Percentiles rank a stretch among this genome's conserved stretches.
Evolutionary conservation across 2,329 filamentous ascomycete genomes (phyloP).

Genomic region (Cladosporium sp.): DNA sequence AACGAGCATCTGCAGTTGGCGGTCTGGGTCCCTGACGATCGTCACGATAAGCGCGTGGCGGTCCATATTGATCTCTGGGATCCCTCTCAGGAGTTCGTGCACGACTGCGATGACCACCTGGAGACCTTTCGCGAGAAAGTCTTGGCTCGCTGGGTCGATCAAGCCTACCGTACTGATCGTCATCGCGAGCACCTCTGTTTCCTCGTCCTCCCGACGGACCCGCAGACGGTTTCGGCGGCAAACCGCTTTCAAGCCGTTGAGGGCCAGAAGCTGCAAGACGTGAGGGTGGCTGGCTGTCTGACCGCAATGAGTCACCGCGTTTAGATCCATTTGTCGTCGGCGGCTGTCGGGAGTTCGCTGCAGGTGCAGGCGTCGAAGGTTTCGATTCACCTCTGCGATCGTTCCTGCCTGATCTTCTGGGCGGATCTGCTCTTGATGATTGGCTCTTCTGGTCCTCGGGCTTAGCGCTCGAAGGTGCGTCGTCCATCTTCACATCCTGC

Average conservation of each 20-base stretch:
- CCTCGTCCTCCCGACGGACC: slow-evolving; percentile 2
- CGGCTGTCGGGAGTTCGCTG: slow-evolving; percentile 15
- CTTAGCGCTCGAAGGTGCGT: slow-evolving; percentile 13
- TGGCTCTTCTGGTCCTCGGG: neutral
- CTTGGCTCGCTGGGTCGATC: slow-evolving; percentile 39
- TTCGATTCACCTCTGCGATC: slow-evolving; percentile 16
- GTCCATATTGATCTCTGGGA: slow-evolving; percentile 1
- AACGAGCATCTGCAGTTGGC: slow-evolving; percentile 3
- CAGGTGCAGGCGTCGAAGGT: slow-evolving; percentile 21
- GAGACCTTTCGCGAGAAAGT: slow-evolving; percentile 37
- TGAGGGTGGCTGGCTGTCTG: slow-evolving; percentile 27
- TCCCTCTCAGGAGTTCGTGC: slow-evolving; percentile 36
- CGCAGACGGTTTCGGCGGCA: slow-evolving; percentile 15
- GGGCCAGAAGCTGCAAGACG: slow-evolving; percentile 45
- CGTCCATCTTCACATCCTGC: slow-evolving; percentile 23
- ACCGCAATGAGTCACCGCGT: slow-evolving; percentile 32
- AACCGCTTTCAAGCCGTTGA: slow-evolving; percentile 18
- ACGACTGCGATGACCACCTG: slow-evolving; percentile 33
- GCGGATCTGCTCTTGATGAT: neutral
- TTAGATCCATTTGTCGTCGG: slow-evolving; percentile 21
- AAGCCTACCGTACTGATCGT: slow-evolving; percentile 41
- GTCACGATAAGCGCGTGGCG: slow-evolving; percentile 2
- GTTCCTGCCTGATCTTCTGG: neutral
- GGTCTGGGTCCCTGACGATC: slow-evolving; percentile 3
- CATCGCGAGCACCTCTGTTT: slow-evolving; percentile 7